These are phyloP conservation scores for Endothia cerciana DNA, from an alignment of 2,329 filamentous ascomycete genomes.

Conservation along the genomic window DNA sequence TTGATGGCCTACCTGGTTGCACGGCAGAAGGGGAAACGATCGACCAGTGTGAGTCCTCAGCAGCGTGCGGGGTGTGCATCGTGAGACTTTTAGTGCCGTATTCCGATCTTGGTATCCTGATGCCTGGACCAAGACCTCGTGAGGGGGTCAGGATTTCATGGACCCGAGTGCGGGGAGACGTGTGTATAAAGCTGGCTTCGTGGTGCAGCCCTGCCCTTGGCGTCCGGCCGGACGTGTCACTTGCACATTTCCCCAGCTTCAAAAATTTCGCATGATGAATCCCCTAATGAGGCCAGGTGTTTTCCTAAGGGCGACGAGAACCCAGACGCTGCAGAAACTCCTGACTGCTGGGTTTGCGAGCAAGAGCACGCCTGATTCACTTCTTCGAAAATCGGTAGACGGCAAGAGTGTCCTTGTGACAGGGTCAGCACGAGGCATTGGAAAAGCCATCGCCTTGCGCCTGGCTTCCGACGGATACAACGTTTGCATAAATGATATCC, in stretches of 20 bases:
- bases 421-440: conserved; percentile 47
- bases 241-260: background rate
- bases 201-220: background rate
- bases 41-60: background rate
- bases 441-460: conserved; percentile 65
- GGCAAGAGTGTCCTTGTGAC: conserved; percentile 32
- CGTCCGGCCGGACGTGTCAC: background rate
- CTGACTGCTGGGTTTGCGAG: conserved; percentile 2
- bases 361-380: background rate
- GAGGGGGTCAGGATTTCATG: background rate
- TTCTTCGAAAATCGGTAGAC: conserved; percentile 15
- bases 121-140: background rate
- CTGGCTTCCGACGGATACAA: conserved; percentile 68
- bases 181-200: background rate
- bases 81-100: background rate
- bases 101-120: conserved; percentile 4
- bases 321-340: background rate
- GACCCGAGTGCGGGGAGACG: conserved; percentile 4
- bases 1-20: no score
- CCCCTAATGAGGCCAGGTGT: background rate
- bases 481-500: conserved; percentile 67
- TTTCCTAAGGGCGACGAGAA: background rate
- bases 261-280: conserved; percentile 5
- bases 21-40: conserved; percentile 1
- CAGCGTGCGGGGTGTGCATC: conserved; percentile 6